Conservation (phyloP, 176 grass and related monocot species). For the Phyllostachys edulis region DNA sequence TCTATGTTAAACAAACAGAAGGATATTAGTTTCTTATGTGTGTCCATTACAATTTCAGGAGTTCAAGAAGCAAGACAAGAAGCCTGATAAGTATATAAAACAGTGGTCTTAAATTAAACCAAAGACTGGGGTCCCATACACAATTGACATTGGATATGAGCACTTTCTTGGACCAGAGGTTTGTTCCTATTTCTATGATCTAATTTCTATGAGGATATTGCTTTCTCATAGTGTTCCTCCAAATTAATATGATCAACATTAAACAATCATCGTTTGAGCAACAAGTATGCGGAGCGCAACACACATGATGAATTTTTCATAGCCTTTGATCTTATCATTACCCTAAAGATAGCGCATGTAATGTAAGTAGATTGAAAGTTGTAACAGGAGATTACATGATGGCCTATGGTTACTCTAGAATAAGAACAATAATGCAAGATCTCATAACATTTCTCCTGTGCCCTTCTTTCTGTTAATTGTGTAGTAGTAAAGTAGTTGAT, state of each 20-base stretch:
- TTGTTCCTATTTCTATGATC: slow-evolving; percentile 34
- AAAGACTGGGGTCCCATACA: slow-evolving; percentile 84
- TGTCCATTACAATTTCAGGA: slow-evolving; percentile 60
- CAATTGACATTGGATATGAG: slow-evolving; percentile 94
- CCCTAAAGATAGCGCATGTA: not conserved
- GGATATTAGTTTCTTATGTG: slow-evolving; percentile 7
- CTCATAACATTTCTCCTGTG: not conserved
- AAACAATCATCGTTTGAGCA: not conserved
- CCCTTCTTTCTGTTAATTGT: not conserved
- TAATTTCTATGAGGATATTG: not conserved
- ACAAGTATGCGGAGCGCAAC: not conserved
- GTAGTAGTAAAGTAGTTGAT: not conserved
- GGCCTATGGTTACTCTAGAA: not conserved
- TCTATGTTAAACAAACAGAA: slow-evolving; percentile 12
- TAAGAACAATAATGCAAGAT: not conserved
- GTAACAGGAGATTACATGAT: not conserved
- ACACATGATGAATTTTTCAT: not conserved
- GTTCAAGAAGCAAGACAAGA: slow-evolving; percentile 84
- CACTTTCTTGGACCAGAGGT: slow-evolving; percentile 99
- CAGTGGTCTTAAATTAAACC: slow-evolving; percentile 82
- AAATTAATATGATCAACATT: not conserved
- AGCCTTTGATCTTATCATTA: not conserved
- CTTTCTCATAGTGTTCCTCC: not conserved
- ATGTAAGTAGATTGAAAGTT: not conserved
- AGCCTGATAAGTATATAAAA: slow-evolving; percentile 90